Percentiles rank a stretch among this genome's conserved stretches.
Conservation (phyloP, 2,329 filamentous ascomycete genomes). For the Aquanectria penicillioides region DNA sequence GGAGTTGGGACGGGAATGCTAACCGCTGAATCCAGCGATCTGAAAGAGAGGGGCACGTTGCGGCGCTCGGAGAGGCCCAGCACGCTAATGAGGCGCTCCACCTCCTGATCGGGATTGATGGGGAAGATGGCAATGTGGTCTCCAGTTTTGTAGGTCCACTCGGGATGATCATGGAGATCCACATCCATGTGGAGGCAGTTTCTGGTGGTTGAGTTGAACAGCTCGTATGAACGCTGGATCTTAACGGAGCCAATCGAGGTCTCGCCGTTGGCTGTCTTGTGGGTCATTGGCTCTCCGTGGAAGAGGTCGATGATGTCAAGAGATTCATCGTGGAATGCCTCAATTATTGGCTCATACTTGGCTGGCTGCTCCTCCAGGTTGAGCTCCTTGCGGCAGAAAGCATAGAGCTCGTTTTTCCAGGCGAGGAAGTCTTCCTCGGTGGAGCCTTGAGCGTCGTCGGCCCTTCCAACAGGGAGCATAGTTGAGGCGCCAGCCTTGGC, state of each 20-base stretch:
- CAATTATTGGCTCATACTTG: slow-evolving; percentile 31
- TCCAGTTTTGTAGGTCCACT: slow-evolving; percentile 46
- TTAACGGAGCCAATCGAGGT: slow-evolving; percentile 19
- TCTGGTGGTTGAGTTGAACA: slow-evolving; percentile 35
- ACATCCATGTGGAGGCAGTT: slow-evolving; percentile 50
- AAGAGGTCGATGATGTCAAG: slow-evolving; percentile 29
- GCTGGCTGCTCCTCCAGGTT: slow-evolving; percentile 35
- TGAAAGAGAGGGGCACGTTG: slow-evolving; percentile 32
- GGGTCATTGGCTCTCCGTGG: slow-evolving; percentile 26
- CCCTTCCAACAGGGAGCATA: slow-evolving; percentile 36
- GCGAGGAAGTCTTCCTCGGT: slow-evolving; percentile 46
- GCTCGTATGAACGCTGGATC: slow-evolving; percentile 23
- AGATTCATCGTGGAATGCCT: slow-evolving; percentile 19
- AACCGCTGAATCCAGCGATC: slow-evolving; percentile 22
- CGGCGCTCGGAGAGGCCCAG: slow-evolving; percentile 38
- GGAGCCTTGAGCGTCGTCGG: slow-evolving; percentile 41
- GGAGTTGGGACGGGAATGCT: slow-evolving; percentile 45
- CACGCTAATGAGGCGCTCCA: slow-evolving; percentile 37
- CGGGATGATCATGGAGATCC: slow-evolving; percentile 39
- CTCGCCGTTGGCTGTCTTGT: slow-evolving; percentile 29
- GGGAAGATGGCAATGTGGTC: slow-evolving; percentile 51
- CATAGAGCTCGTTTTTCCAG: slow-evolving; percentile 44
- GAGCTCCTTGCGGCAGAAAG: slow-evolving; percentile 28
- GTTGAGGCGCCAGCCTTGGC: slow-evolving; percentile 35
- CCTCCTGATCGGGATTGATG: slow-evolving; percentile 46